These are phyloP conservation scores for Psilocybe sp. DNA, from an alignment of 768 basidiomycete genomes.

Conservation along the genomic window DNA sequence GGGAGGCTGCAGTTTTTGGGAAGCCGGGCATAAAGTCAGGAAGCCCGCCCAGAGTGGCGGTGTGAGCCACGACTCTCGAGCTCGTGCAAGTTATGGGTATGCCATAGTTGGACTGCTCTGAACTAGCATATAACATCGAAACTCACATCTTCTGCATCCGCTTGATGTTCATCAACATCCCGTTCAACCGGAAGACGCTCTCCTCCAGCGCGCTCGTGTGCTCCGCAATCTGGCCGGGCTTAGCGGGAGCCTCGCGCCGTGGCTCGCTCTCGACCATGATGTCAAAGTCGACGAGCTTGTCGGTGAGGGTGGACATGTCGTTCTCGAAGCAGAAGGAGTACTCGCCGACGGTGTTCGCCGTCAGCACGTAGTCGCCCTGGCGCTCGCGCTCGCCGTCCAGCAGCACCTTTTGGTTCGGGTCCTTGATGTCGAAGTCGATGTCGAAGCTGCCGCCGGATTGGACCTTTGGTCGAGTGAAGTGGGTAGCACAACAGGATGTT, in stretches of 20 bases:
- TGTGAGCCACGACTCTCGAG: too few species aligned
- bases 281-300: constrained; percentile 92
- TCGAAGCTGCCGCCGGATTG: constrained; percentile 98
- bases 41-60: too few species aligned
- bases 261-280: constrained; percentile 99
- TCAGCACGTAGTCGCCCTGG: constrained; percentile 96
- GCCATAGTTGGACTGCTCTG: too few species aligned
- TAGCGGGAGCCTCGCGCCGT: constrained; percentile 82
- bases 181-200: constrained; percentile 88
- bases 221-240: constrained; percentile 83
- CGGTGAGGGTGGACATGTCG: constrained; percentile 91
- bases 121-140: too few species aligned
- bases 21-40: too few species aligned
- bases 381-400: constrained; percentile 87
- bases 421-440: constrained; percentile 90
- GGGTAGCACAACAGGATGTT: too few species aligned
- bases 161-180: constrained; percentile 85
- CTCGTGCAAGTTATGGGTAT: too few species aligned
- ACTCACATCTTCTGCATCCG: constrained; percentile 90
- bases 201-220: constrained; percentile 94
- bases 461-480: constrained; percentile 46
- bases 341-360: constrained; percentile 88
- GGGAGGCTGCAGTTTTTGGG: too few species aligned
- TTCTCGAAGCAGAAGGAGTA: constrained; percentile 98
- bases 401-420: constrained; percentile 84